A percentile compares a stretch with the other conserved stretches of the same genome.
Evolutionary conservation across 31 red algal genomes (phyloP).

Genomic region (Porphyra umbilicalis): DNA sequence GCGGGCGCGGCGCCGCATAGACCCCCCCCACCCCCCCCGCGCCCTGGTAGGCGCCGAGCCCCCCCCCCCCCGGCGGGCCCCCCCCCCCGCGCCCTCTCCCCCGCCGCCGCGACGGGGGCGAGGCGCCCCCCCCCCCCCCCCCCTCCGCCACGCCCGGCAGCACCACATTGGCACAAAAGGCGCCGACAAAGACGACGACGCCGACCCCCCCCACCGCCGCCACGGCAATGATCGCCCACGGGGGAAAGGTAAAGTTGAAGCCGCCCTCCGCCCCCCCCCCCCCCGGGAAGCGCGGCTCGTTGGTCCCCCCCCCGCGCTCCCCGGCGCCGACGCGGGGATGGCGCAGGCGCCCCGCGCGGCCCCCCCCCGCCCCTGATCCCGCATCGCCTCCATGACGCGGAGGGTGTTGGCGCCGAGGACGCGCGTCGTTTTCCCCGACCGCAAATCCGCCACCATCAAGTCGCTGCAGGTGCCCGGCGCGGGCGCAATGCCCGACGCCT

Average conservation of each 20-base stretch:
- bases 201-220: conserved; percentile 20
- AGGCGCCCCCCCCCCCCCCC: too few relatives aligned
- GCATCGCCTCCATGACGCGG: conserved; percentile 21
- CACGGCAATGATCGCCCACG: conserved; percentile 23
- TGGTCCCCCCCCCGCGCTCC: neutral
- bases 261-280: conserved; percentile 10
- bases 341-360: conserved; percentile 2
- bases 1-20: too few relatives aligned
- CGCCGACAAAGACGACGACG: conserved; percentile 14
- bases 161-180: neutral
- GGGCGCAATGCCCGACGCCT: neutral
- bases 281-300: conserved; percentile 12
- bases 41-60: too few relatives aligned
- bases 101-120: too few relatives aligned
- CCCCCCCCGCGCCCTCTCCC: too few relatives aligned
- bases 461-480: neutral
- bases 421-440: conserved; percentile 20
- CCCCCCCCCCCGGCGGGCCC: too few relatives aligned
- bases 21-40: too few relatives aligned
- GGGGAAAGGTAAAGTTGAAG: conserved; percentile 4
- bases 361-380: neutral
- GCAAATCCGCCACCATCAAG: conserved; percentile 36
- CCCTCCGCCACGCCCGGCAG: neutral
- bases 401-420: conserved; percentile 30
- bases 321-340: conserved; percentile 22